Percentiles rank a stretch among this genome's conserved stretches.
Conservation (phyloP, 345 rosid genomes). For the Syzygium oleosum region DNA sequence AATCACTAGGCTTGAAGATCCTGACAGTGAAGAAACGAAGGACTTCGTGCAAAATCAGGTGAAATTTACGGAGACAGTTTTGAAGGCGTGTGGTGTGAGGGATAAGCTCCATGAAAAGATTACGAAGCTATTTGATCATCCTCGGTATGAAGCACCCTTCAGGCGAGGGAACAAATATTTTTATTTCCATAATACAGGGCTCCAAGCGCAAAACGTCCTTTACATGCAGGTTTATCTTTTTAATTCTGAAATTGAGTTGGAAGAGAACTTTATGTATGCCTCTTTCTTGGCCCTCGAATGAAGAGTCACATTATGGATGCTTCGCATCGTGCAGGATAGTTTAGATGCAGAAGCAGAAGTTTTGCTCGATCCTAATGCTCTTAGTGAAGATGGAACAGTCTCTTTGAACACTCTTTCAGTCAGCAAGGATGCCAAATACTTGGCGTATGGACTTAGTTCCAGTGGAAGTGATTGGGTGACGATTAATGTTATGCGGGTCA, state of each 20-base stretch:
- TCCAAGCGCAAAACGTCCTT: slow-evolving; percentile 74
- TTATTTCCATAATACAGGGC: slow-evolving; percentile 80
- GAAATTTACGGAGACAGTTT: slow-evolving; percentile 49
- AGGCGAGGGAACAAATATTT: slow-evolving; percentile 60
- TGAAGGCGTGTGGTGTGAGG: slow-evolving; percentile 46
- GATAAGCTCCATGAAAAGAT: slow-evolving; percentile 53
- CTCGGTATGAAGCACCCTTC: slow-evolving; percentile 64
- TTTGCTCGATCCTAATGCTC: slow-evolving; percentile 78
- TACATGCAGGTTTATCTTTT: slow-evolving; percentile 43
- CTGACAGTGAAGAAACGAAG: slow-evolving; percentile 65
- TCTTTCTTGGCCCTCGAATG: not conserved
- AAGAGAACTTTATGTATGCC: not conserved
- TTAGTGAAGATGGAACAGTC: slow-evolving; percentile 85
- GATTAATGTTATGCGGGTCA: slow-evolving; percentile 54
- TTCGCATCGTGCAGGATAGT: slow-evolving; percentile 36
- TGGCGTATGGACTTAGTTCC: slow-evolving; percentile 73
- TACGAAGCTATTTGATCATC: slow-evolving; percentile 63
- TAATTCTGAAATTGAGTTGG: not conserved
- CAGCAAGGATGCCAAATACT: slow-evolving; percentile 66
- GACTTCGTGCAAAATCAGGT: slow-evolving; percentile 71
- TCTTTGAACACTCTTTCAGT: slow-evolving; percentile 40
- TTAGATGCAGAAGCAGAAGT: slow-evolving; percentile 65
- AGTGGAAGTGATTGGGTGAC: slow-evolving; percentile 99
- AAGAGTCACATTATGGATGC: not conserved
- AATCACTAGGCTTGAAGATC: slow-evolving; percentile 75